Base-by-base conservation (phyloP, 306 rosid genomes). In the Purshia tridentata region DNA sequence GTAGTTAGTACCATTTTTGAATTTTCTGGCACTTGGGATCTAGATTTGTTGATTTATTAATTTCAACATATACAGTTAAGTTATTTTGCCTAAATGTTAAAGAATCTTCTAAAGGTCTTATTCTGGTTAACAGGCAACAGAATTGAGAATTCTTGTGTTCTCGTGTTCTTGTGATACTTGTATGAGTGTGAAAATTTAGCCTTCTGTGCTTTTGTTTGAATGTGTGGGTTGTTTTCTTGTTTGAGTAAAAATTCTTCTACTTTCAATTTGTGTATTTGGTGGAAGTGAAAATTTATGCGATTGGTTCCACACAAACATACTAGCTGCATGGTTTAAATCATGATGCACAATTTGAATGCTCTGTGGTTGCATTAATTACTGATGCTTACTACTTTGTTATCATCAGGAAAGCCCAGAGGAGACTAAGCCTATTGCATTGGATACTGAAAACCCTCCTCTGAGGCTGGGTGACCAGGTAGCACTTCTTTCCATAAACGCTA, bases 341-440 rank as follows among this genome's bases (percentile, higher is more conserved):
- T 15, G 22, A 14, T 51, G 45, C 6, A 44, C 53, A 62, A 53
- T 57, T 15, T 16, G 4, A 47, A 49, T 48, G 70, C 29, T 70
- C 16, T 18, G 37, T 7, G 48, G 29, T 52, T 42, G 45, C 75
- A 4, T 70, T 66, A 29, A 16, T 76, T 62, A 8, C 4, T 68
- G 56, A 41, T 23, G 52, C 72, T 16, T 55, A 10, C 14, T 44
- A n/a, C 67, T 41, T 72, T 48, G 22, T 19, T 19, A 29, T 66
- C 61, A 55, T 50, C 84, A 87, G 96, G 80, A 70, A 73, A 84
- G 81, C 80, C 84, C 82, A 16, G 83, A 66, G 66, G 92, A 85
- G 77, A 75, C 23, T 45, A 87, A 87, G 78, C 87, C 87, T 52
- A 47, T 67, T 56, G 62, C 57, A 70, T 20, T 84, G 72, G 83